A percentile compares a stretch with the other conserved stretches of the same genome.
Evolutionary conservation across 169 alveolate genomes (phyloP).

Genomic region (Cryptosporidium meleagridis): DNA sequence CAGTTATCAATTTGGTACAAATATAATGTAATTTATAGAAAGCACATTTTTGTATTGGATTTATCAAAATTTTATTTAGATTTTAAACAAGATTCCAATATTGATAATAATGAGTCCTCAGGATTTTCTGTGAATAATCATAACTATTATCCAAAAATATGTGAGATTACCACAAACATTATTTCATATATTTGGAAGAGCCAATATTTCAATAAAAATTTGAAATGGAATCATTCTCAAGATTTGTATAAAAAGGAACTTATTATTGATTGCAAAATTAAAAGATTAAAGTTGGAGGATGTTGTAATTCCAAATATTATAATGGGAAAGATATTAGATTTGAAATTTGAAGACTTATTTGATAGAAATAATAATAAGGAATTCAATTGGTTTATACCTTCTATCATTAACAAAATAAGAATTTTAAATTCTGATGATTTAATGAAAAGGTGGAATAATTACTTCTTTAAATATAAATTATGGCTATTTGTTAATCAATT

Average conservation of each 20-base stretch:
- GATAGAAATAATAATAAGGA: not conserved
- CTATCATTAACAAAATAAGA: constrained; percentile 1
- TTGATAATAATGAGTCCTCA: not conserved
- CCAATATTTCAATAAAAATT: not conserved
- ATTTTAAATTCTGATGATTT: not conserved
- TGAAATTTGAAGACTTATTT: not conserved
- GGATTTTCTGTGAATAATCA: not conserved
- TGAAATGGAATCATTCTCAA: not conserved
- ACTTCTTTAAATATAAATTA: constrained; percentile 13
- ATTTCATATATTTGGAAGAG: constrained; percentile 10
- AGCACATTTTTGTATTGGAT: constrained; percentile 20
- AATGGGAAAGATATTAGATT: constrained; percentile 17
- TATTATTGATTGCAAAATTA: not conserved
- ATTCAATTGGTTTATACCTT: not conserved
- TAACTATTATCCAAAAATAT: constrained; percentile 16
- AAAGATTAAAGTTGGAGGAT: constrained; percentile 17
- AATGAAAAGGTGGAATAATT: constrained; percentile 22
- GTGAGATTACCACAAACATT: constrained; percentile 19
- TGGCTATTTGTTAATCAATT: constrained; percentile 54
- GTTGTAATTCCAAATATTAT: constrained; percentile 23
- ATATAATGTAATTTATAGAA: constrained; percentile 1
- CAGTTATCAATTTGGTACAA: constrained; percentile 52
- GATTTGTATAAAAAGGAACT: constrained; percentile 17
- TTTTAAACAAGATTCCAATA: not conserved
- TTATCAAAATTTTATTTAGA: not conserved